Conservation (phyloP, 2,329 filamentous ascomycete genomes). For the Paracorniculantispora psalliotae region DNA sequence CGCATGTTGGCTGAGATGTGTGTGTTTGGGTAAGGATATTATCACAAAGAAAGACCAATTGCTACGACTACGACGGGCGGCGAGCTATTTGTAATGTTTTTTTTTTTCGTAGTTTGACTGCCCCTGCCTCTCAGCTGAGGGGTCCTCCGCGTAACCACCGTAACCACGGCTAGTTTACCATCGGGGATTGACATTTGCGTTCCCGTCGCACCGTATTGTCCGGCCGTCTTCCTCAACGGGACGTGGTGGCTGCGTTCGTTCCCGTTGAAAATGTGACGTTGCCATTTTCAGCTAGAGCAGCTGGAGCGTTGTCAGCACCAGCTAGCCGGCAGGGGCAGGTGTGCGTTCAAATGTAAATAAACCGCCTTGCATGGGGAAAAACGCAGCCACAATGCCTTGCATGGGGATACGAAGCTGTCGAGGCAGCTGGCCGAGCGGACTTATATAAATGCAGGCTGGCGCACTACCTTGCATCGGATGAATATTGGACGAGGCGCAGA, state of each 20-base stretch:
- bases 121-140: not conserved
- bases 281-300: not conserved
- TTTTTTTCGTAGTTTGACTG: not conserved
- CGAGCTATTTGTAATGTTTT: not conserved
- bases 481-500: not conserved
- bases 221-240: not conserved
- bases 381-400: not conserved
- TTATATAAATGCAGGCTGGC: not conserved
- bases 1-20: not conserved
- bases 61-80: not conserved
- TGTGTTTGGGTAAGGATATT: not conserved
- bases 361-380: not conserved
- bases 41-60: not conserved
- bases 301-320: not conserved
- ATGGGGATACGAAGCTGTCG: not conserved
- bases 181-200: no score
- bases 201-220: not conserved
- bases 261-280: slow-evolving; percentile 2
- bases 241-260: not conserved
- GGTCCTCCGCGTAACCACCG: not conserved
- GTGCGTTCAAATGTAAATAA: no score
- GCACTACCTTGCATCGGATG: not conserved
- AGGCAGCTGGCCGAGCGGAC: not conserved
- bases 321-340: not conserved
- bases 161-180: no score